Percentiles rank a stretch among this genome's conserved stretches.
phyloP scores from a whole-genome alignment of 495 filamentous ascomycete genomes.

The Penicilliopsis zonata region DNA sequence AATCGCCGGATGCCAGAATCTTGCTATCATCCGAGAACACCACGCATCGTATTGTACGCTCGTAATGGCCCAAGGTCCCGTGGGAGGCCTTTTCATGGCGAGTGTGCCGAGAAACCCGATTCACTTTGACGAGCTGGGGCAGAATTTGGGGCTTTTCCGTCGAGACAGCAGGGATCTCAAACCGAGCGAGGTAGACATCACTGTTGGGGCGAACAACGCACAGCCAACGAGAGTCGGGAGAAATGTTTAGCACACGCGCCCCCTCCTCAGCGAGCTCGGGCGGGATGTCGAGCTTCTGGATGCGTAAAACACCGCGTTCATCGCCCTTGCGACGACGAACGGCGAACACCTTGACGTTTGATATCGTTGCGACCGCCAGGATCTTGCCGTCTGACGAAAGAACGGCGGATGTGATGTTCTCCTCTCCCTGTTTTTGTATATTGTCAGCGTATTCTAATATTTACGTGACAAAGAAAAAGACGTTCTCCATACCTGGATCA shows the following conservation, averaged over 20 bases:
- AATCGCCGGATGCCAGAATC: conserved; percentile 64
- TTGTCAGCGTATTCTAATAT: too few species aligned
- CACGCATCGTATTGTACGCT: conserved; percentile 59
- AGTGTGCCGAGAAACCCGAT: conserved; percentile 43
- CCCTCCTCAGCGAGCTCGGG: conserved; percentile 37
- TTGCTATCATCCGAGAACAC: conserved; percentile 74
- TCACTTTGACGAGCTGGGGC: conserved; percentile 38
- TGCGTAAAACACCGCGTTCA: conserved; percentile 42
- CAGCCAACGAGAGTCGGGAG: conserved; percentile 43
- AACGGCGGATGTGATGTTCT: conserved; percentile 72
- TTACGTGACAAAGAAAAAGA: too few species aligned
- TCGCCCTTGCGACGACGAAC: conserved; percentile 30
- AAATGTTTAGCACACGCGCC: conserved; percentile 49
- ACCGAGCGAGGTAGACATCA: conserved; percentile 32
- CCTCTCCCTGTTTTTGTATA: conserved; percentile 47
- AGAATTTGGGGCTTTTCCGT: conserved; percentile 31
- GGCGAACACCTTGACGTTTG: conserved; percentile 67
- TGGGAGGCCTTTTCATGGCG: conserved; percentile 41
- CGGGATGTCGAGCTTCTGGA: conserved; percentile 56
- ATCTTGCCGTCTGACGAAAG: conserved; percentile 63
- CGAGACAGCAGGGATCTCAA: conserved; percentile 20
- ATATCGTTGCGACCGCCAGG: conserved; percentile 64
- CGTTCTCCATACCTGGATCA: conserved; percentile 38
- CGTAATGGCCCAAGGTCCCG: conserved; percentile 65
- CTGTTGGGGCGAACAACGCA: conserved; percentile 39